Conservation (phyloP, 2,329 filamentous ascomycete species). For the Ascochyta clinopodiicola region DNA sequence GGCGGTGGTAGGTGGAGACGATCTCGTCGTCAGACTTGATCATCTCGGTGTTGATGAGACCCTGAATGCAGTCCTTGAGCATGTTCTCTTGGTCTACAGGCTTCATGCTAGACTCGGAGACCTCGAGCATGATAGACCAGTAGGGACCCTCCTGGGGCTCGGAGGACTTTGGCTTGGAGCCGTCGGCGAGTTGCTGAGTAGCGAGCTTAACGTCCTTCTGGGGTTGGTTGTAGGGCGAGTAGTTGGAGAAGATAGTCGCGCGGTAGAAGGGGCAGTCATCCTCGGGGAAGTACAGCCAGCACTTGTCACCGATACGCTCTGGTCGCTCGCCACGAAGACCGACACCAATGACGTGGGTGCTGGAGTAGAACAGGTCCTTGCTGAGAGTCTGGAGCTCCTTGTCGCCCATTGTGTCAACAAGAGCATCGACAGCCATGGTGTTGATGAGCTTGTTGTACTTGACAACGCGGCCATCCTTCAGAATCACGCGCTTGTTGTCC, state of each 20-base stretch:
- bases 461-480: slow-evolving; percentile 85
- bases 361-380: slow-evolving; percentile 95
- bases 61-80: slow-evolving; percentile 90
- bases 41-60: slow-evolving; percentile 98
- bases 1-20: slow-evolving; percentile 96
- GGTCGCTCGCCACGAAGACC: slow-evolving; percentile 90
- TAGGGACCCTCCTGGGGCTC: slow-evolving; percentile 88
- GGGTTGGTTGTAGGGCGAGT: slow-evolving; percentile 98
- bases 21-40: slow-evolving; percentile 90
- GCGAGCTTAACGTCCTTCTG: slow-evolving; percentile 80
- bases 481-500: slow-evolving; percentile 78
- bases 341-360: slow-evolving; percentile 95
- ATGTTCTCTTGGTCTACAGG: slow-evolving; percentile 86
- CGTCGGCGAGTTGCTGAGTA: slow-evolving; percentile 84
- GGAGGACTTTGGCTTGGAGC: slow-evolving; percentile 75
- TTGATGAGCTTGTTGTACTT: slow-evolving; percentile 91
- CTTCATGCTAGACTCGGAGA: slow-evolving; percentile 96
- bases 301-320: slow-evolving; percentile 98
- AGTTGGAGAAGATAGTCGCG: slow-evolving; percentile 99
- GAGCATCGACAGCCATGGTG: slow-evolving; percentile 93
- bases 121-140: slow-evolving; percentile 99
- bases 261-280: slow-evolving; percentile 99
- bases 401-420: slow-evolving; percentile 87
- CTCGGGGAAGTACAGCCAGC: slow-evolving; percentile 99
- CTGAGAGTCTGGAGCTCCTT: slow-evolving; percentile 80